Evolutionary conservation across 2,329 filamentous ascomycete species (phyloP).

Genomic region (Ceratocystis cacaofunesta): DNA sequence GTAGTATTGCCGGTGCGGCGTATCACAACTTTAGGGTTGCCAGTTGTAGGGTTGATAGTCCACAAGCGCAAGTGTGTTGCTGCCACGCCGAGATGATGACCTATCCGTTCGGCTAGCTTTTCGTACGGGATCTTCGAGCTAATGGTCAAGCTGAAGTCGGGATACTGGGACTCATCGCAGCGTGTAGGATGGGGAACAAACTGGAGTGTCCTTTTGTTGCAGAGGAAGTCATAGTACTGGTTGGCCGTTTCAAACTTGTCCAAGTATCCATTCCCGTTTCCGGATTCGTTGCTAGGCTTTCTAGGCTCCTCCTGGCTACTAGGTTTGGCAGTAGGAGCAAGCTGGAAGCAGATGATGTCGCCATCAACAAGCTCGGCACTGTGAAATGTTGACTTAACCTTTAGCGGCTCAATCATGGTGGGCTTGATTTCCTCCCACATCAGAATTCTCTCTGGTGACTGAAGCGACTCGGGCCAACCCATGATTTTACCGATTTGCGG

Average conservation of each 20-base stretch:
- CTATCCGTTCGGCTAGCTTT: conserved; percentile 69
- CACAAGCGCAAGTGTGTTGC: conserved; percentile 84
- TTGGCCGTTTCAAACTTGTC: conserved; percentile 56
- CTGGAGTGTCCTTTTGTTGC: conserved; percentile 65
- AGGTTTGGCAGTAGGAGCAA: neutral
- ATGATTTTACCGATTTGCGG: conserved; percentile 66
- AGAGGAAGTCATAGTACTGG: conserved; percentile 84
- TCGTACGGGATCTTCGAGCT: conserved; percentile 87
- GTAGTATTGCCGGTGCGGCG: conserved; percentile 57
- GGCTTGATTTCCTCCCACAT: conserved; percentile 97
- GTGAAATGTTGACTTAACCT: conserved; percentile 75
- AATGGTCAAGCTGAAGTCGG: conserved; percentile 59
- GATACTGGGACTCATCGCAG: conserved; percentile 43
- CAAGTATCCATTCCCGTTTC: conserved; percentile 18
- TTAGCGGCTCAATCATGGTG: conserved; percentile 90
- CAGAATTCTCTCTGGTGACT: conserved; percentile 43
- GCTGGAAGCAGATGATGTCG: conserved; percentile 89
- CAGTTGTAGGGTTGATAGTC: conserved; percentile 62
- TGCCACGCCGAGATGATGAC: conserved; percentile 58
- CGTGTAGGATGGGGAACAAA: conserved; percentile 54
- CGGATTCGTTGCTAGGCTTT: neutral
- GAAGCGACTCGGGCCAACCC: conserved; percentile 66
- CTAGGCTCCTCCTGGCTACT: neutral
- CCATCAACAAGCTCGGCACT: conserved; percentile 92
- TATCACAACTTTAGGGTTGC: conserved; percentile 62